phyloP scores from a whole-genome alignment of 108 stramenopile genomes.

The Parietichytrium sp. region DNA sequence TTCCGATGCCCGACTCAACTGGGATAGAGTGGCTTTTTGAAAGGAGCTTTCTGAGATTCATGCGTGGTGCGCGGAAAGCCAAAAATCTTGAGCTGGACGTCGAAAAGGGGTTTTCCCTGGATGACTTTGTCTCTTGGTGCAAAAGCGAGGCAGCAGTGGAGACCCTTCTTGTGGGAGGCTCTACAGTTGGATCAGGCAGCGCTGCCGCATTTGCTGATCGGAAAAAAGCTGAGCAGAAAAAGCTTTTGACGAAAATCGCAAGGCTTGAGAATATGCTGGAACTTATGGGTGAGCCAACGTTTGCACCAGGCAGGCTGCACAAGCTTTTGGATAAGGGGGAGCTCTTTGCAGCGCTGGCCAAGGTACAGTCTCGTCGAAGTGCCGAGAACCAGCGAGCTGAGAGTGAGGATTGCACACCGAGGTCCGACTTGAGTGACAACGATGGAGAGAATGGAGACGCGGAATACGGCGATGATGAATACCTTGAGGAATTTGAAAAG shows the following conservation, averaged over 20 bases:
- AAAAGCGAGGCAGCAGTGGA: neutral
- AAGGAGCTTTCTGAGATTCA: neutral
- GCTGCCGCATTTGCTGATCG: slow-evolving; percentile 16
- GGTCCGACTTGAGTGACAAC: no score
- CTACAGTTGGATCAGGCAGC: neutral
- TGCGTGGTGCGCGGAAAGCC: no score
- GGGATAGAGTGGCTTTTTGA: neutral
- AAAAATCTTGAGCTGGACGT: no score
- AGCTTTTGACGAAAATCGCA: neutral
- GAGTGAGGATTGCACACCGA: no score
- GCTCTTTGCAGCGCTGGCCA: no score
- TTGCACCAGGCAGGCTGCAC: neutral
- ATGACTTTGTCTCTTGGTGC: neutral
- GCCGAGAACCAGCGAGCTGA: no score
- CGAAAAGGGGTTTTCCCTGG: neutral
- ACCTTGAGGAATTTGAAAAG: no score
- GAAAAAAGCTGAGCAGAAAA: neutral
- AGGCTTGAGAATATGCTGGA: neutral
- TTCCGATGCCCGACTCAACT: neutral
- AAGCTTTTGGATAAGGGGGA: no score
- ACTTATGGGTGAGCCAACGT: neutral
- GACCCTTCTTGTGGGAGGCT: neutral
- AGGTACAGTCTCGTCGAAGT: no score
- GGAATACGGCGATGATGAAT: no score
- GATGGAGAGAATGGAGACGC: no score